A percentile compares a stretch with the other conserved stretches of the same genome.
These are phyloP conservation scores for Xylaria curta DNA, from an alignment of 495 filamentous ascomycete species.

Conservation along the genomic window DNA sequence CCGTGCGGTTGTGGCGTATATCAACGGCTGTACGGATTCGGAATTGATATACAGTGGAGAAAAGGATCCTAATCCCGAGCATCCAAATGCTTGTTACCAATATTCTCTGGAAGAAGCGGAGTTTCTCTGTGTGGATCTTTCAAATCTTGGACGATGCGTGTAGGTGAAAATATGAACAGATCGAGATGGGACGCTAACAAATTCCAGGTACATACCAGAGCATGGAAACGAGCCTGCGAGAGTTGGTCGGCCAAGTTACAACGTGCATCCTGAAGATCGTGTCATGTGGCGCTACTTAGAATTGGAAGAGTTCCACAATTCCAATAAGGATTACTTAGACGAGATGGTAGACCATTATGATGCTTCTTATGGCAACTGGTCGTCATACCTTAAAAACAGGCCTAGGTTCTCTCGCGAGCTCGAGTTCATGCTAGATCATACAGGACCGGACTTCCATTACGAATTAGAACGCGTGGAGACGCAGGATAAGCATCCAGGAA, in stretches of 20 bases:
- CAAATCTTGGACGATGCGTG: conserved; percentile 27
- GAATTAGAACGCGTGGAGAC: conserved; percentile 19
- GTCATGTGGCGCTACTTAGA: conserved; percentile 34
- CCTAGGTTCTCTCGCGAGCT: conserved; percentile 25
- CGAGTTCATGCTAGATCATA: conserved; percentile 23
- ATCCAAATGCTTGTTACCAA: conserved; percentile 38
- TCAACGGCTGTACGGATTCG: conserved; percentile 32
- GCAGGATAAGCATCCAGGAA: not conserved
- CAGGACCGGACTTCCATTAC: conserved; percentile 8
- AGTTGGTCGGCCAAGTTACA: conserved; percentile 32
- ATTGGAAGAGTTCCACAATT: not conserved
- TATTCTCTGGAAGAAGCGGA: conserved; percentile 31
- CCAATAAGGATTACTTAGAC: conserved; percentile 10
- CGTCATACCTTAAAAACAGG: conserved; percentile 4
- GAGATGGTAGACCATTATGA: conserved; percentile 26
- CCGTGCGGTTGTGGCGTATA: conserved; percentile 31
- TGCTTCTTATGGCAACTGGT: conserved; percentile 21
- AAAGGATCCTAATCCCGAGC: conserved; percentile 14
- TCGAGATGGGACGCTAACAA: conserved; percentile 21
- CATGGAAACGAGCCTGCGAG: conserved; percentile 1
- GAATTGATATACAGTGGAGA: conserved; percentile 20
- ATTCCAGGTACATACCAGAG: conserved; percentile 21
- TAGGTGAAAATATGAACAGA: conserved; percentile 15
- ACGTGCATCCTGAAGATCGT: conserved; percentile 37
- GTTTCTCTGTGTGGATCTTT: conserved; percentile 2